phyloP scores from a whole-genome alignment of 2,329 filamentous ascomycete genomes.

The Penicillium sp. region DNA sequence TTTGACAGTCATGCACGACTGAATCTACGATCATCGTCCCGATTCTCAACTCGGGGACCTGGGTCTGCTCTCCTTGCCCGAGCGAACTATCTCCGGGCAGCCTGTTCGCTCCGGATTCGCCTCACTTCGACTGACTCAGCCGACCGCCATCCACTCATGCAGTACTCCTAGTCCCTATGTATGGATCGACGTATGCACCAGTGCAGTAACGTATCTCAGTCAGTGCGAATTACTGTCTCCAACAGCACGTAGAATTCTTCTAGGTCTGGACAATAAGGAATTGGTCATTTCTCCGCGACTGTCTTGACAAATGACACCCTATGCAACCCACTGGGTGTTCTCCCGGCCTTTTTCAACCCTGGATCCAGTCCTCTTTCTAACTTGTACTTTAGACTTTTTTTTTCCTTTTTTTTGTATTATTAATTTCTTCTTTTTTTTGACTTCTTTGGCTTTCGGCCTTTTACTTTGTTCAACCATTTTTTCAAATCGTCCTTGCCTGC shows the following conservation, averaged over 20 bases:
- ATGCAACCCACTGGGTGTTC: neutral
- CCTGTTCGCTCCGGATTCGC: constrained; percentile 7
- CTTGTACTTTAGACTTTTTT: constrained; percentile 9
- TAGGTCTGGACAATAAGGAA: no score
- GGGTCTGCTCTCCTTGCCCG: neutral
- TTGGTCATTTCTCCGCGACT: no score
- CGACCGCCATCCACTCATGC: neutral
- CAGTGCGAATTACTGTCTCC: no score
- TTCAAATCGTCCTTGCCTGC: constrained; percentile 8
- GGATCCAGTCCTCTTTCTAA: neutral
- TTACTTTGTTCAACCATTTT: neutral
- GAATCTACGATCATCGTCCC: no score
- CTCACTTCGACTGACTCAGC: constrained; percentile 14
- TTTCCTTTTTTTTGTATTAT: neutral
- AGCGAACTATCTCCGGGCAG: constrained; percentile 1
- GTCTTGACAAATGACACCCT: no score
- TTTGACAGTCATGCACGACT: no score
- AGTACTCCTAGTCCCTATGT: neutral
- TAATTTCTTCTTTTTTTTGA: neutral
- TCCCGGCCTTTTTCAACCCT: constrained; percentile 2
- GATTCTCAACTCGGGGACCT: no score
- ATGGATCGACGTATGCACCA: no score
- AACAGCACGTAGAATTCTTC: no score
- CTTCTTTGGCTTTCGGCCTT: constrained; percentile 1
- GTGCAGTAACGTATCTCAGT: no score